phyloP scores from a whole-genome alignment of 768 basidiomycete species.

The Termitomyces bulborhizus region DNA sequence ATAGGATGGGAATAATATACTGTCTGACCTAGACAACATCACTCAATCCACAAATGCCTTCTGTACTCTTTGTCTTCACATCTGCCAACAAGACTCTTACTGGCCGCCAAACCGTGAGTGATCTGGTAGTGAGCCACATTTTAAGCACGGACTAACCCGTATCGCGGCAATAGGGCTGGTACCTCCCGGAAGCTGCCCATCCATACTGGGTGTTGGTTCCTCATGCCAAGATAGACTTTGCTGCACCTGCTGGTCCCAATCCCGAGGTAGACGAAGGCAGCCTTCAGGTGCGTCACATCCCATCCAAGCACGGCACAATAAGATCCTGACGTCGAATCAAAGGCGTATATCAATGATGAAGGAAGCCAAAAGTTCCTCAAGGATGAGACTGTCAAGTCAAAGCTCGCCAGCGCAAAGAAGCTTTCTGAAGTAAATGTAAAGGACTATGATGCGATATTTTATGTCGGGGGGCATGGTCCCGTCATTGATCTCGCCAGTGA shows the following conservation, averaged over 20 bases:
- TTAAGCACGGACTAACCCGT: neutral
- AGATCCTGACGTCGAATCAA: neutral
- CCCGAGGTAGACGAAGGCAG: conserved; percentile 62
- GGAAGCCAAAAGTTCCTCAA: conserved; percentile 51
- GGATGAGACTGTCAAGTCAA: conserved; percentile 45
- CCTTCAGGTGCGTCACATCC: conserved; percentile 33
- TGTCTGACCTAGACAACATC: neutral
- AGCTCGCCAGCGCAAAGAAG: conserved; percentile 52
- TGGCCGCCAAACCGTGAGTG: conserved; percentile 43
- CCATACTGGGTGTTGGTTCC: conserved; percentile 56
- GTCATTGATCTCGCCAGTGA: conserved; percentile 65
- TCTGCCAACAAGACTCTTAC: conserved; percentile 54
- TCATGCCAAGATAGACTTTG: conserved; percentile 51
- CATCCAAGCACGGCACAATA: no score
- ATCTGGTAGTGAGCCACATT: neutral
- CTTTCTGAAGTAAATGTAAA: conserved; percentile 49
- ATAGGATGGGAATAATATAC: neutral
- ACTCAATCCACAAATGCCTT: conserved; percentile 23
- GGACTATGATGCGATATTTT: conserved; percentile 72
- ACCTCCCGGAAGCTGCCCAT: conserved; percentile 71
- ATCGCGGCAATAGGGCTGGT: conserved; percentile 54
- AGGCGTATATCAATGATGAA: conserved; percentile 50
- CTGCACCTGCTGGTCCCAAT: conserved; percentile 56
- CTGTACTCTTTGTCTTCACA: conserved; percentile 71
- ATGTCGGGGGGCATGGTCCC: conserved; percentile 77